These are phyloP conservation scores for Didymella lethalis DNA, from an alignment of 2,329 filamentous ascomycete species.

Conservation along the genomic window DNA sequence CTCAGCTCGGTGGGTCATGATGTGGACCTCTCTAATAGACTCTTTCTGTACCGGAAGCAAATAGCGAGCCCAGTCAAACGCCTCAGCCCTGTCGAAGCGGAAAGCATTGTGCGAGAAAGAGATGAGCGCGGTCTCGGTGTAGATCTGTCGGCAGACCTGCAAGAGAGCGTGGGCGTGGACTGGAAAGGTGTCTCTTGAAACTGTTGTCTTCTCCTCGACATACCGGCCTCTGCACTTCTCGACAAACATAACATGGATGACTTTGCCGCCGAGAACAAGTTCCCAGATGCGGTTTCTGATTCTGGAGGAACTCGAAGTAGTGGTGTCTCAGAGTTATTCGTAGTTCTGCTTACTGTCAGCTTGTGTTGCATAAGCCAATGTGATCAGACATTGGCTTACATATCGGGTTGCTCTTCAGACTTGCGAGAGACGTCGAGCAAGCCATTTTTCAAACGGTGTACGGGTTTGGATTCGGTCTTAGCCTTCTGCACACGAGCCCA, in stretches of 20 bases:
- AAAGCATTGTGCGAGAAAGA: no score
- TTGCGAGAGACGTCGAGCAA: slow-evolving; percentile 12
- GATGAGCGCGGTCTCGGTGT: no score
- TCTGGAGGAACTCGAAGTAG: slow-evolving; percentile 19
- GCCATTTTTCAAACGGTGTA: slow-evolving; percentile 2
- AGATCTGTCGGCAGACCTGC: background rate
- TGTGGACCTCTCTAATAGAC: no score
- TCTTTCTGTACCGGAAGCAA: no score
- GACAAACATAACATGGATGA: background rate
- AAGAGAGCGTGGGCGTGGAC: no score
- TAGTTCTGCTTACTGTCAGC: background rate
- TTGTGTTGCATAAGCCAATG: background rate
- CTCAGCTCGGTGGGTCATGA: no score
- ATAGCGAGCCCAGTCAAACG: no score
- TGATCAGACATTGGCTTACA: background rate
- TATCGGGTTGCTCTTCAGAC: background rate
- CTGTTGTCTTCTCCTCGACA: no score
- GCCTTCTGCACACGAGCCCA: no score
- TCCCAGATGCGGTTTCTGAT: slow-evolving; percentile 15
- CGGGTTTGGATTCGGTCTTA: background rate
- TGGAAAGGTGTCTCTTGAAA: no score
- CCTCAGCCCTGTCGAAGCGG: no score
- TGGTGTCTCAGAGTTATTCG: slow-evolving; percentile 5
- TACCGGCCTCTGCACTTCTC: no score
- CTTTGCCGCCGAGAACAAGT: slow-evolving; percentile 5